Evolutionary conservation across 2,329 filamentous ascomycete genomes (phyloP).

Genomic region (Penicillium sp.): DNA sequence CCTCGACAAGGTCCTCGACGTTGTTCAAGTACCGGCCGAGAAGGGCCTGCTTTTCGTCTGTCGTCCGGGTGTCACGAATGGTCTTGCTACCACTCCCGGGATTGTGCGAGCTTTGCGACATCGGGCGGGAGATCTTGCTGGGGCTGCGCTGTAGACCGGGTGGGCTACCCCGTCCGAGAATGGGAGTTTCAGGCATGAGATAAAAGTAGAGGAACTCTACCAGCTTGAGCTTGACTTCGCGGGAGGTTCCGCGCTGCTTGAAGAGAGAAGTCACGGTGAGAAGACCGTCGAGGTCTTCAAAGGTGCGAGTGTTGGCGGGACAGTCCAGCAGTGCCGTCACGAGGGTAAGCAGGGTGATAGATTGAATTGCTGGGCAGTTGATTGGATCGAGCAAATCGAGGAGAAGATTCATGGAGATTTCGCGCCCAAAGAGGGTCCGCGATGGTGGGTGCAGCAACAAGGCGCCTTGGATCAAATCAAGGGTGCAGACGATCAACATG

Average conservation of each 20-base stretch:
- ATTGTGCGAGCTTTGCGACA: constrained; percentile 41
- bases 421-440: constrained; percentile 76
- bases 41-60: constrained; percentile 74
- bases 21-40: constrained; percentile 72
- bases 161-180: constrained; percentile 32
- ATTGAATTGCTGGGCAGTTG: constrained; percentile 89
- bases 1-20: constrained; percentile 77
- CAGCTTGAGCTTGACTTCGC: constrained; percentile 90
- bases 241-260: constrained; percentile 76
- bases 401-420: constrained; percentile 93
- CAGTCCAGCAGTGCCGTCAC: constrained; percentile 82
- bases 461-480: constrained; percentile 83
- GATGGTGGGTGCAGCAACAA: constrained; percentile 86
- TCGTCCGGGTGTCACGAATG: constrained; percentile 53
- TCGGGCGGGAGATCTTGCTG: constrained; percentile 59
- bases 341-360: constrained; percentile 79
- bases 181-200: constrained; percentile 79
- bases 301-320: constrained; percentile 81
- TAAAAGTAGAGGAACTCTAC: constrained; percentile 98
- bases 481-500: constrained; percentile 75
- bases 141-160: constrained; percentile 59
- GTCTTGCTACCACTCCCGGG: constrained; percentile 23
- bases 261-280: constrained; percentile 88
- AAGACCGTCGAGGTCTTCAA: constrained; percentile 86
- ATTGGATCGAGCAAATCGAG: constrained; percentile 89